Evolutionary conservation across 768 basidiomycete species (phyloP).

Genomic region (Boletus rex-veris): DNA sequence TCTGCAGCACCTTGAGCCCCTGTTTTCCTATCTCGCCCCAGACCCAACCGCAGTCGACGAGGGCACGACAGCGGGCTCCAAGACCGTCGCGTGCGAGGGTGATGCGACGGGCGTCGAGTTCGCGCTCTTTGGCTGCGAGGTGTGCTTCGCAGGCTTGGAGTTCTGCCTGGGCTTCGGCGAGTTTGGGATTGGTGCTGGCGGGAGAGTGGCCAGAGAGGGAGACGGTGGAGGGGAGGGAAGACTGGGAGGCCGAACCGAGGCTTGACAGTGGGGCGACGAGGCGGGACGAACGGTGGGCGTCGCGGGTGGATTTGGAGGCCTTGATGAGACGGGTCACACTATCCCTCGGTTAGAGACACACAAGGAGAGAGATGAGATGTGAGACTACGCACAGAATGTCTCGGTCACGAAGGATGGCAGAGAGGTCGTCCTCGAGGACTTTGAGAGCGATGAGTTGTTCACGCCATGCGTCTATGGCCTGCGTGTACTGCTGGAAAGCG

Average conservation of each 20-base stretch:
- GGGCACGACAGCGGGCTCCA: constrained; percentile 55
- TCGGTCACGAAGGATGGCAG: constrained; percentile 60
- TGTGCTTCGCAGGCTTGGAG: constrained; percentile 81
- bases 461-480: constrained; percentile 62
- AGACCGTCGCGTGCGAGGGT: constrained; percentile 62
- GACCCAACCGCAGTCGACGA: constrained; percentile 64
- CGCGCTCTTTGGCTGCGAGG: constrained; percentile 65
- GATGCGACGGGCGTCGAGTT: constrained; percentile 51
- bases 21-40: constrained; percentile 70
- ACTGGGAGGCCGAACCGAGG: constrained; percentile 42
- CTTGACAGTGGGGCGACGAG: constrained; percentile 13
- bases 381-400: constrained; percentile 68
- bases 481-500: constrained; percentile 59
- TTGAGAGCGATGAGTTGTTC: constrained; percentile 58
- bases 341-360: background rate
- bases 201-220: constrained; percentile 15
- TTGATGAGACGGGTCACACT: constrained; percentile 81
- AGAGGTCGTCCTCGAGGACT: constrained; percentile 69
- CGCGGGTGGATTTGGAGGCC: constrained; percentile 56
- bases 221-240: constrained; percentile 38
- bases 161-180: constrained; percentile 66
- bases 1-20: constrained; percentile 38
- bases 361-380: background rate
- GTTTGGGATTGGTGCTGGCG: constrained; percentile 39
- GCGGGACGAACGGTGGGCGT: constrained; percentile 32